These are phyloP conservation scores for Kalmusia sp. DNA, from an alignment of 2,329 filamentous ascomycete genomes.

Conservation along the genomic window DNA sequence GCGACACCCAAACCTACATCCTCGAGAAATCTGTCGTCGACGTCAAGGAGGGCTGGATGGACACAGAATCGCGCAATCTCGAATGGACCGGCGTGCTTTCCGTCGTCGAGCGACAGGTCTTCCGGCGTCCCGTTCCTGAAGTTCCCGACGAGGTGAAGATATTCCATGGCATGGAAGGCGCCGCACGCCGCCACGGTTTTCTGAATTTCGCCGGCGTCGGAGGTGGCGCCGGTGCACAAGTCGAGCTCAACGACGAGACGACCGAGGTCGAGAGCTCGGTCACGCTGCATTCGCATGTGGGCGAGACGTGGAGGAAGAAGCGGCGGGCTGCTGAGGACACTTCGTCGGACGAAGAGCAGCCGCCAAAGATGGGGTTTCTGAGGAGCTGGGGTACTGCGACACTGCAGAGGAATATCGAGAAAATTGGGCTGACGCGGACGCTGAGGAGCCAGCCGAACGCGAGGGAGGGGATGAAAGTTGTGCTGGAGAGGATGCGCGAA, in stretches of 20 bases:
- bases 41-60: slow-evolving; percentile 82
- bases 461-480: slow-evolving; percentile 82
- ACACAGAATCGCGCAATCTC: slow-evolving; percentile 79
- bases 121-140: slow-evolving; percentile 56
- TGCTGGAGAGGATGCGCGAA: slow-evolving; percentile 73
- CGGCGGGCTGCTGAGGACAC: slow-evolving; percentile 50
- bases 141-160: slow-evolving; percentile 30
- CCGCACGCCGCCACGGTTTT: slow-evolving; percentile 40
- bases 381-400: slow-evolving; percentile 71
- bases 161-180: slow-evolving; percentile 40
- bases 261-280: slow-evolving; percentile 79
- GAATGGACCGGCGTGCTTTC: slow-evolving; percentile 83
- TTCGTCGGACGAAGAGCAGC: slow-evolving; percentile 52
- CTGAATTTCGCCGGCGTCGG: slow-evolving; percentile 33
- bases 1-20: slow-evolving; percentile 78
- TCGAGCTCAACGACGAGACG: slow-evolving; percentile 44
- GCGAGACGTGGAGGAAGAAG: slow-evolving; percentile 67
- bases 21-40: slow-evolving; percentile 82
- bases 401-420: slow-evolving; percentile 82
- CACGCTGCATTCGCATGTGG: slow-evolving; percentile 74
- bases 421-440: slow-evolving; percentile 77
- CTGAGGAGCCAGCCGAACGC: slow-evolving; percentile 81
- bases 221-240: slow-evolving; percentile 25
- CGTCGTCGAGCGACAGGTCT: slow-evolving; percentile 78
- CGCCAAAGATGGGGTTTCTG: slow-evolving; percentile 63